Evolutionary conservation across 2,329 filamentous ascomycete species (phyloP).

Genomic region (Pseudogymnoascus sp.): DNA sequence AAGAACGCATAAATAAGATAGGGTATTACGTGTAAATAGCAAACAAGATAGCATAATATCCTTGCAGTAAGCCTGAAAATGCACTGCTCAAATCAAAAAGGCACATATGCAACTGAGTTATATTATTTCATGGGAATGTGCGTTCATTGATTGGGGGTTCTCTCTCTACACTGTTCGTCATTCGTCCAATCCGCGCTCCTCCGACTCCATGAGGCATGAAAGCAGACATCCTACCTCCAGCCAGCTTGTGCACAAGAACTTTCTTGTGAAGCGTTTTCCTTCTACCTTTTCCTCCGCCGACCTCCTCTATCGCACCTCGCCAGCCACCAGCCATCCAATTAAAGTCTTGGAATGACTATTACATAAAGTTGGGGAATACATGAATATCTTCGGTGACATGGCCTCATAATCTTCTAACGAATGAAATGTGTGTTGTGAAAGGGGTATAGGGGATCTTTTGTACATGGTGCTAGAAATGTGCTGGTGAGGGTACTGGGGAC

Average conservation of each 20-base stretch:
- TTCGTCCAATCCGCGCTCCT: conserved; percentile 9
- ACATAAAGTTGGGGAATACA: conserved; percentile 14
- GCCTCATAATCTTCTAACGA: conserved; percentile 10
- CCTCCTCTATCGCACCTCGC: conserved; percentile 2
- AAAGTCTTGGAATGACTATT: conserved; percentile 10
- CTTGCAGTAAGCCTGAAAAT: neutral
- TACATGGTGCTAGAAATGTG: conserved; percentile 8
- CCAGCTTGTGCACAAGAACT: conserved; percentile 7
- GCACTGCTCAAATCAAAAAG: neutral
- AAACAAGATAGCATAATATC: neutral
- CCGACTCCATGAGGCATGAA: neutral
- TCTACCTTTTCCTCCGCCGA: neutral
- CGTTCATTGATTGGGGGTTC: conserved; percentile 10
- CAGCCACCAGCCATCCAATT: conserved; percentile 12
- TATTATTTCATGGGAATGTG: conserved; percentile 8
- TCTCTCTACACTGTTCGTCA: conserved; percentile 9
- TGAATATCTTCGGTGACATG: conserved; percentile 14
- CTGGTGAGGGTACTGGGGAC: conserved; percentile 4
- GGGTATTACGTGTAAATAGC: neutral
- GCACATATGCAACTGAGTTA: neutral
- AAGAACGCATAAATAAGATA: neutral
- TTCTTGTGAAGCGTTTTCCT: neutral
- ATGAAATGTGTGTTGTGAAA: conserved; percentile 9
- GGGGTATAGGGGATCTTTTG: conserved; percentile 10
- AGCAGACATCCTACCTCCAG: neutral